Percentiles rank a stretch among this genome's conserved stretches.
Evolutionary conservation across 164 flowering plant genomes (phyloP).

Genomic region (Tinospora cordifolia): DNA sequence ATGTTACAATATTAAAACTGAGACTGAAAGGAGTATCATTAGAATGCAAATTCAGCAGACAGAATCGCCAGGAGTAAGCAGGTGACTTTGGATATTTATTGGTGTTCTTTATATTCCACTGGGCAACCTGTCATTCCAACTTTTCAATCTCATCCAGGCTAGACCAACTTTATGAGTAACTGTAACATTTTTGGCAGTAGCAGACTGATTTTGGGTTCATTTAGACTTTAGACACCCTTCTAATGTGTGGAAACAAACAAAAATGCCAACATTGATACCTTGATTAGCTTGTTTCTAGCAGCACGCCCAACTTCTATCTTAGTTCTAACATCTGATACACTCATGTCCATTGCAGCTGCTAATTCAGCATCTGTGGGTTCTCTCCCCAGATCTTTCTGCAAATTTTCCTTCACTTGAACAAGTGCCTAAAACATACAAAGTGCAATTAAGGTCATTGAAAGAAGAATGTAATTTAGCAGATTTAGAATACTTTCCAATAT

Average conservation of each 20-base stretch:
- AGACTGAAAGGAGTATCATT: background rate
- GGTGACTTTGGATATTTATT: background rate
- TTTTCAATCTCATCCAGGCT: background rate
- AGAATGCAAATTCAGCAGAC: background rate
- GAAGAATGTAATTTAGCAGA: background rate
- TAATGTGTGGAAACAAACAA: background rate
- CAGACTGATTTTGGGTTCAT: background rate
- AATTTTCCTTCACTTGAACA: constrained; percentile 46
- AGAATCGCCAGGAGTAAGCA: background rate
- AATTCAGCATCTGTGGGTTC: constrained; percentile 68
- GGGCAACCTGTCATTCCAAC: background rate
- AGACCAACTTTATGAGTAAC: background rate
- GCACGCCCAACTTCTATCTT: constrained; percentile 70
- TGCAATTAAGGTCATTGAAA: constrained; percentile 6
- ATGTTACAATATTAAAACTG: background rate
- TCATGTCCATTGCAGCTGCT: constrained; percentile 54
- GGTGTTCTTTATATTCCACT: background rate
- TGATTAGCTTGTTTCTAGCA: constrained; percentile 82
- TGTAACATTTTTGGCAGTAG: background rate
- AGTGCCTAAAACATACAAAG: constrained; percentile 38
- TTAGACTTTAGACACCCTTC: background rate
- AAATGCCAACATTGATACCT: constrained; percentile 33
- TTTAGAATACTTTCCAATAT: background rate
- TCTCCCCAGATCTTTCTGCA: constrained; percentile 42
- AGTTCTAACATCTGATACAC: constrained; percentile 36